A percentile compares a stretch with the other conserved stretches of the same genome.
phyloP scores from a whole-genome alignment of 2,329 filamentous ascomycete genomes.

The Curvularia sp. region DNA sequence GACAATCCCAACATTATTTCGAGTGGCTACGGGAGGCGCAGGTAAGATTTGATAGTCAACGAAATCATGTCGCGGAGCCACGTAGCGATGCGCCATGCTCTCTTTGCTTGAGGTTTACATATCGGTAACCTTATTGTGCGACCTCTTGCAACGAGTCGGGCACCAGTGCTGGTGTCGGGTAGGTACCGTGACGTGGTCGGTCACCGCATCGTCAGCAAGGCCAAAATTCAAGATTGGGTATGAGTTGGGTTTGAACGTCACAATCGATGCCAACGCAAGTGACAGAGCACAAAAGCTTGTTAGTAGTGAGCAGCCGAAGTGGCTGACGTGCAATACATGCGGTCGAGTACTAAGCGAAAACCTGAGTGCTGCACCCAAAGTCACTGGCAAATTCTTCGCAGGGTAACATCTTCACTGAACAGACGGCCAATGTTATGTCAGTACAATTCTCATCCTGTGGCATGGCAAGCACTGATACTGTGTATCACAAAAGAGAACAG shows the following conservation, averaged over 20 bases:
- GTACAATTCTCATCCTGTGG: not conserved
- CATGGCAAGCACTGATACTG: not conserved
- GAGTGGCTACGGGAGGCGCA: not conserved
- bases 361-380: not conserved
- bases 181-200: not conserved
- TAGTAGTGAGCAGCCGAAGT: not conserved
- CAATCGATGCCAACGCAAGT: not conserved
- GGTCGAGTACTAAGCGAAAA: not conserved
- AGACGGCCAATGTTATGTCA: not conserved
- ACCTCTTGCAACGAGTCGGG: not conserved
- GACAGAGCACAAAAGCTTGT: not conserved
- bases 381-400: not conserved
- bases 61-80: not conserved
- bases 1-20: no score
- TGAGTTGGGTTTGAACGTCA: not conserved
- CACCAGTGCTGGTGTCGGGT: not conserved
- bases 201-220: not conserved
- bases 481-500: conserved; percentile 8
- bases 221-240: not conserved
- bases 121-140: not conserved
- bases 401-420: not conserved
- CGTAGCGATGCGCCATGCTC: not conserved
- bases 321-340: not conserved
- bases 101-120: not conserved
- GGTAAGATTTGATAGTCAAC: not conserved